These are phyloP conservation scores for peach (Prunus persica) DNA, from an alignment of 306 rosid genomes.

Conservation along the genomic window Prunus_persica_NCBIv2 NC_034010.1:12160501-12161000, in stretches of 20 bases:
- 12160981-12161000: constrained; percentile 45
- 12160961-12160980: constrained; percentile 10
- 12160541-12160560: constrained; percentile 84
- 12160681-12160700: not conserved
- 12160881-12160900: no score
- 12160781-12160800: no score
- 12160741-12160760: no score
- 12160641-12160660: not conserved
- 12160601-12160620: constrained; percentile 2
- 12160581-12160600: constrained; percentile 37
- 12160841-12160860: no score
- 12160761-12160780: no score
- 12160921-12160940: not conserved
- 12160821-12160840: no score
- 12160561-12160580: constrained; percentile 98
- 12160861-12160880: no score
- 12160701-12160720: no score
- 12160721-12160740: no score
- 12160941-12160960: not conserved
- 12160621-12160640: not conserved
- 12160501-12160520: constrained; percentile 55
- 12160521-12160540: constrained; percentile 86
- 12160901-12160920: not conserved
- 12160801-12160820: no score
- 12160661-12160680: not conserved